Conservation (phyloP, 345 rosid genomes). For the Gossypium stocksii region DNA sequence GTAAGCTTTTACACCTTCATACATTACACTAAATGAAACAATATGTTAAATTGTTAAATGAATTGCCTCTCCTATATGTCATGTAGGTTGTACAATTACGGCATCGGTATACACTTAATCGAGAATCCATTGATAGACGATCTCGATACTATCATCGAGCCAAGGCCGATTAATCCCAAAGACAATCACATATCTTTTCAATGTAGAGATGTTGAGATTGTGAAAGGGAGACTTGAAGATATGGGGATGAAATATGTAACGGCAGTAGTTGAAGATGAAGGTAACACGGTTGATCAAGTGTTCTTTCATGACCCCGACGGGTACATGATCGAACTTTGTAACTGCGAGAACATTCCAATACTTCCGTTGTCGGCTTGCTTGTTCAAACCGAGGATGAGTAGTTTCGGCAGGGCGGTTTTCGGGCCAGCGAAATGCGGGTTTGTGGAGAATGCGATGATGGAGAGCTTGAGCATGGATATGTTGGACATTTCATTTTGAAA, state of each 20-base stretch:
- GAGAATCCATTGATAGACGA: constrained; percentile 45
- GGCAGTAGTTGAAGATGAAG: constrained; percentile 46
- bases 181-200: constrained; percentile 61
- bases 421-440: constrained; percentile 34
- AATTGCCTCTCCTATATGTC: neutral
- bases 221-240: constrained; percentile 43
- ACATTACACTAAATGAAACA: neutral
- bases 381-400: constrained; percentile 25
- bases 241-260: constrained; percentile 47
- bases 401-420: constrained; percentile 15
- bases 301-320: constrained; percentile 69
- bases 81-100: constrained; percentile 52
- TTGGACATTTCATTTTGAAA: constrained; percentile 44
- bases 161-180: constrained; percentile 48
- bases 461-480: constrained; percentile 53
- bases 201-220: constrained; percentile 48
- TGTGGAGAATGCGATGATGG: constrained; percentile 38
- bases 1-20: constrained; percentile 12
- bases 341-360: constrained; percentile 51
- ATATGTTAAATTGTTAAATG: too few relatives aligned
- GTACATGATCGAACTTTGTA: constrained; percentile 56
- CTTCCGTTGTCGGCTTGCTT: constrained; percentile 39
- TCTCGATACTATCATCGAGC: constrained; percentile 32
- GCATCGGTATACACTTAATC: constrained; percentile 56
- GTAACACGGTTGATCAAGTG: constrained; percentile 45